Evolutionary conservation across 2,329 filamentous ascomycete species (phyloP).

Genomic region (Colletotrichum somersetense): DNA sequence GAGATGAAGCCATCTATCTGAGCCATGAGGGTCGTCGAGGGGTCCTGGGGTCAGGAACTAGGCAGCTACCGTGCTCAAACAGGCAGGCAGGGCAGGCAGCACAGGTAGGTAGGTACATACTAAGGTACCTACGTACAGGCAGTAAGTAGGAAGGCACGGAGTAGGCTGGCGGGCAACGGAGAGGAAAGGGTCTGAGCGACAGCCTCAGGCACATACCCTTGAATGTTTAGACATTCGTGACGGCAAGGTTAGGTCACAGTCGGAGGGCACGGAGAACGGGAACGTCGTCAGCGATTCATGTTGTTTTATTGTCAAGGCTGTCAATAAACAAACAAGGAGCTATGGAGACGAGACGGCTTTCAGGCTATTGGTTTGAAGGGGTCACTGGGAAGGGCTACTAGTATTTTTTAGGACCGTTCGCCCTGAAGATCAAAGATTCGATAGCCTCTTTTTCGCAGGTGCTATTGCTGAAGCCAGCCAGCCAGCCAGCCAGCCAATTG

Average conservation of each 20-base stretch:
- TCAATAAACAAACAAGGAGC: slow-evolving; percentile 25
- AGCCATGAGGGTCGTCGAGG: slow-evolving; percentile 26
- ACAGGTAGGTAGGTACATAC: background rate
- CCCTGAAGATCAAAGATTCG: background rate
- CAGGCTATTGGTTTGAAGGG: slow-evolving; percentile 8
- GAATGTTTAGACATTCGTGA: background rate
- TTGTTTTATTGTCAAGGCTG: slow-evolving; percentile 6
- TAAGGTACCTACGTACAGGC: slow-evolving; percentile 29
- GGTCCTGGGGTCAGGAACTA: slow-evolving; percentile 21
- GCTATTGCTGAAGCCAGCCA: background rate
- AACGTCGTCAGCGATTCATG: slow-evolving; percentile 13
- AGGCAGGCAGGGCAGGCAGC: slow-evolving; percentile 14
- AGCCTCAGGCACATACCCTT: slow-evolving; percentile 32
- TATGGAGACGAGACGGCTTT: slow-evolving; percentile 10
- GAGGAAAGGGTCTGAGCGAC: background rate
- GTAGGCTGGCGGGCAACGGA: background rate
- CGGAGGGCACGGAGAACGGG: slow-evolving; percentile 13
- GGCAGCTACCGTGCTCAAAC: slow-evolving; percentile 35
- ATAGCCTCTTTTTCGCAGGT: background rate
- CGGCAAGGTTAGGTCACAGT: slow-evolving; percentile 2
- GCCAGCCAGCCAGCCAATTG: background rate
- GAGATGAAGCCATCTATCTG: slow-evolving; percentile 17
- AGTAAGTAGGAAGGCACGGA: slow-evolving; percentile 20
- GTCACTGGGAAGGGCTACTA: background rate
- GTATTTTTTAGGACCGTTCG: background rate